Evolutionary conservation across 2,329 filamentous ascomycete genomes (phyloP).

Genomic region (Penicillium sumatraense): DNA sequence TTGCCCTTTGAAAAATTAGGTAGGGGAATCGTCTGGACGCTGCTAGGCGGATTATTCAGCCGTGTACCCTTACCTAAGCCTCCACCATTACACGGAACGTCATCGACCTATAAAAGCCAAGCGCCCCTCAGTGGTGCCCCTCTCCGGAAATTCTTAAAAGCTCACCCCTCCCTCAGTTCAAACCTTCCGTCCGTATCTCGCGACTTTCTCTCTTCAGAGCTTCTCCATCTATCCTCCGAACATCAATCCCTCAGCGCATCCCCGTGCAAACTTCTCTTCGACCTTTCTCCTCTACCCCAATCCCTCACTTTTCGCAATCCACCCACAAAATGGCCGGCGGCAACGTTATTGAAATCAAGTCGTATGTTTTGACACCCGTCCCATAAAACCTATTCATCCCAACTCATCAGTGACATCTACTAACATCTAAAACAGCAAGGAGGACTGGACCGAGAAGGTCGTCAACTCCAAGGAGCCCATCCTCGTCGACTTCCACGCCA

Average conservation of each 20-base stretch:
- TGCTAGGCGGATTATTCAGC: constrained; percentile 32
- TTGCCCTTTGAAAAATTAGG: too few relatives aligned
- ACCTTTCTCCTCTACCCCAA: constrained; percentile 21
- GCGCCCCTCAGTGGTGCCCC: constrained; percentile 26
- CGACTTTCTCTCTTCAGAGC: constrained; percentile 16
- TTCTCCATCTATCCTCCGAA: constrained; percentile 12
- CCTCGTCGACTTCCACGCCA: constrained; percentile 84
- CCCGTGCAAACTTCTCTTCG: constrained; percentile 11
- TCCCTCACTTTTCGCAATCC: constrained; percentile 23
- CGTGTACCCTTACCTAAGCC: constrained; percentile 27
- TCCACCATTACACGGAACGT: constrained; percentile 26
- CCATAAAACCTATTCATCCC: too few relatives aligned
- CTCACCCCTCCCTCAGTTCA: constrained; percentile 22
- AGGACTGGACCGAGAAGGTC: constrained; percentile 61
- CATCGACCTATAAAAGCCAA: constrained; percentile 37
- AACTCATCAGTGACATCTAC: not conserved
- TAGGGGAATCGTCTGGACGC: not conserved
- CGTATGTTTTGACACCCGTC: too few relatives aligned
- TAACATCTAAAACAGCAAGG: constrained; percentile 50
- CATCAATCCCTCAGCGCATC: constrained; percentile 30
- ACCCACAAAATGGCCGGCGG: constrained; percentile 28
- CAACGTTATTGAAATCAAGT: constrained; percentile 29
- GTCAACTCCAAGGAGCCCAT: constrained; percentile 60
- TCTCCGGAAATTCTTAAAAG: constrained; percentile 17
- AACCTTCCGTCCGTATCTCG: constrained; percentile 13